These are phyloP conservation scores for Xylariaceae sp. DNA, from an alignment of 2,329 filamentous ascomycete genomes.

Conservation along the genomic window DNA sequence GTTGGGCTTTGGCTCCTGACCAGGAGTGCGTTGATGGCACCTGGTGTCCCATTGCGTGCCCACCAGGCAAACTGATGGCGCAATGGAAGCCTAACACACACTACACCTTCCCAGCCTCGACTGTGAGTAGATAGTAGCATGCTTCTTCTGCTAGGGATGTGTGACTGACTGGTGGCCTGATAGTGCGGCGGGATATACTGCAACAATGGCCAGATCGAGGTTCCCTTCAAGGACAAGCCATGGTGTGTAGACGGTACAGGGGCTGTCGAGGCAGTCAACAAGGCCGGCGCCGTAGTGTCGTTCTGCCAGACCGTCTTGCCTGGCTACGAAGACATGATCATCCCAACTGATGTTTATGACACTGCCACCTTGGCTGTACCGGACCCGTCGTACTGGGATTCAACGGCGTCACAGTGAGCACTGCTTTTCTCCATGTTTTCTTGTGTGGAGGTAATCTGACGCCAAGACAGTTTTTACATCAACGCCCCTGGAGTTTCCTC, in stretches of 20 bases:
- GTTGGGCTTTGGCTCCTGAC: conserved; percentile 77
- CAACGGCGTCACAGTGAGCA: conserved; percentile 68
- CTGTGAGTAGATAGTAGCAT: conserved; percentile 55
- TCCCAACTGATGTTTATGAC: conserved; percentile 62
- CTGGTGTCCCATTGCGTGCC: conserved; percentile 75
- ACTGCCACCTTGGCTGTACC: conserved; percentile 63
- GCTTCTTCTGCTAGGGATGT: too few relatives aligned
- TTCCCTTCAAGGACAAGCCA: conserved; percentile 62
- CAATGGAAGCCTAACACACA: conserved; percentile 71
- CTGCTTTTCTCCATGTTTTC: not conserved
- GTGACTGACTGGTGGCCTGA: too few relatives aligned
- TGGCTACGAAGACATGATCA: conserved; percentile 77
- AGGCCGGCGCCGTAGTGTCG: conserved; percentile 55
- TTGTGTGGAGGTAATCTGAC: not conserved
- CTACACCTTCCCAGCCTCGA: conserved; percentile 65
- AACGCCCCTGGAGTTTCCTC: conserved; percentile 63
- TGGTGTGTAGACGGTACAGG: conserved; percentile 68
- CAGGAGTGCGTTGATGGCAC: conserved; percentile 59
- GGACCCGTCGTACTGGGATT: conserved; percentile 62
- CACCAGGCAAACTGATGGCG: conserved; percentile 67
- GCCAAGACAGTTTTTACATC: conserved; percentile 48
- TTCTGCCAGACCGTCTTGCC: conserved; percentile 78
- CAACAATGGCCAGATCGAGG: conserved; percentile 59
- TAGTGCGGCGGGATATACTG: conserved; percentile 73
- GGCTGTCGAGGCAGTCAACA: conserved; percentile 60